Conservation (phyloP, 2,329 filamentous ascomycete genomes). For the Penicillium hesseltinei region DNA sequence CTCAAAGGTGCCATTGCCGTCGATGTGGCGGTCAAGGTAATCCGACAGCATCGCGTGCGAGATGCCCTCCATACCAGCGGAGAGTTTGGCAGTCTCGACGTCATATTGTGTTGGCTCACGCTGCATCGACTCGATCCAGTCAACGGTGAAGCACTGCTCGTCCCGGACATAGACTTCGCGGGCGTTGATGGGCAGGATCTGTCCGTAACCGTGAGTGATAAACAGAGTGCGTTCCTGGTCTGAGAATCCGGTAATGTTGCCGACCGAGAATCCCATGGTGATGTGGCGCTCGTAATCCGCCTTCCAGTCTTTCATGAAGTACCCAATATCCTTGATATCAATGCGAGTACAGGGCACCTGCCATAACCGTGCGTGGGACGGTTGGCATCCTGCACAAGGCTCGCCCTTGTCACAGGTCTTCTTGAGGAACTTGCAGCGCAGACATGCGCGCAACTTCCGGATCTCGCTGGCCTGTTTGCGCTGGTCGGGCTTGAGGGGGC, state of each 20-base stretch:
- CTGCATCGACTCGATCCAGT: conserved; percentile 84
- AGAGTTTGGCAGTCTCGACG: conserved; percentile 81
- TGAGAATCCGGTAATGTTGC: conserved; percentile 86
- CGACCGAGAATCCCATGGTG: conserved; percentile 81
- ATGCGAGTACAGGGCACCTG: conserved; percentile 97
- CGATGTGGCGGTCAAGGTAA: conserved; percentile 93
- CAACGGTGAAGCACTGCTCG: conserved; percentile 86
- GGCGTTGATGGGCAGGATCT: conserved; percentile 86
- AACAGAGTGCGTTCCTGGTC: conserved; percentile 67
- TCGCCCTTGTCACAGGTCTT: conserved; percentile 99
- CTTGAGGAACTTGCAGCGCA: conserved; percentile 97
- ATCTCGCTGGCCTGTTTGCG: conserved; percentile 96
- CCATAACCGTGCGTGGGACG: conserved; percentile 92
- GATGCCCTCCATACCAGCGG: conserved; percentile 85
- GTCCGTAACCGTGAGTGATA: conserved; percentile 95
- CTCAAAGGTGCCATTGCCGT: conserved; percentile 84
- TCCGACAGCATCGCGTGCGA: conserved; percentile 77
- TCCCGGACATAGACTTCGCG: conserved; percentile 91
- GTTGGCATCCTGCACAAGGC: conserved; percentile 91
- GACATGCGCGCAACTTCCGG: conserved; percentile 85
- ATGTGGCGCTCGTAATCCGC: conserved; percentile 93
- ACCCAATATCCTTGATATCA: conserved; percentile 96
- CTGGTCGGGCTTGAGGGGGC: conserved; percentile 87
- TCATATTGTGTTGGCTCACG: conserved; percentile 78
- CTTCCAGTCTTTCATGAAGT: conserved; percentile 99